Evolutionary conservation across 108 stramenopile species (phyloP).

Genomic region (Cylindrotheca fusiformis): DNA sequence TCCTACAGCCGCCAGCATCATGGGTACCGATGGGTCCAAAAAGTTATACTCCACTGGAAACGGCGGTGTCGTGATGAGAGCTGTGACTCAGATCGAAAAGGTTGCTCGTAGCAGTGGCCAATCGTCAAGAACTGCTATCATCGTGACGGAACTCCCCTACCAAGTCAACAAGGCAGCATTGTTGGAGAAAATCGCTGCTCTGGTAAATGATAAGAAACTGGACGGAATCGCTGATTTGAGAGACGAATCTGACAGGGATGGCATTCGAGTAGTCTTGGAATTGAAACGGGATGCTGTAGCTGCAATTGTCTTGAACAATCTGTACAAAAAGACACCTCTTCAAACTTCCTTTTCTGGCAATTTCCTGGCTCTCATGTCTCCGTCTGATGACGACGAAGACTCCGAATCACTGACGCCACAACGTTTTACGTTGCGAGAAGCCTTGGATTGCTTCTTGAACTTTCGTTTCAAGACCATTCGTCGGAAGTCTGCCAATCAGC

Average conservation of each 20-base stretch:
- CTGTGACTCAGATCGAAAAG: slow-evolving; percentile 84
- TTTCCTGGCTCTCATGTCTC: slow-evolving; percentile 82
- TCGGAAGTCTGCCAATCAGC: slow-evolving; percentile 65
- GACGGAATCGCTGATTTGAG: slow-evolving; percentile 86
- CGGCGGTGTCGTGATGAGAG: slow-evolving; percentile 86
- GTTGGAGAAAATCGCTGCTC: slow-evolving; percentile 90
- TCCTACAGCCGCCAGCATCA: slow-evolving; percentile 91
- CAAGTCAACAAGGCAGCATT: slow-evolving; percentile 94
- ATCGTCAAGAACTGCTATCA: slow-evolving; percentile 76
- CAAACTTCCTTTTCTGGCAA: slow-evolving; percentile 94
- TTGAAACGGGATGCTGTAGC: slow-evolving; percentile 94
- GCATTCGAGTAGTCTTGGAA: slow-evolving; percentile 97
- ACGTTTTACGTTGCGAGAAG: slow-evolving; percentile 85
- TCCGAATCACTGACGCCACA: slow-evolving; percentile 70
- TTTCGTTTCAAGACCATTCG: slow-evolving; percentile 94
- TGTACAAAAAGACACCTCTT: slow-evolving; percentile 92
- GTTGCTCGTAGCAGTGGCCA: slow-evolving; percentile 44
- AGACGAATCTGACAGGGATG: slow-evolving; percentile 94
- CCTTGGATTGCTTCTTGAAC: slow-evolving; percentile 87
- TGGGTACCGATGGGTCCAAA: slow-evolving; percentile 74
- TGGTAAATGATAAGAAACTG: slow-evolving; percentile 95
- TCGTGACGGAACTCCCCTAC: slow-evolving; percentile 95
- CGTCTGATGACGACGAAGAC: slow-evolving; percentile 5
- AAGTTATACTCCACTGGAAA: slow-evolving; percentile 88
- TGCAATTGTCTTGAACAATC: slow-evolving; percentile 83